Conservation (phyloP, 306 rosid genomes). For the Sindora glabra region DNA sequence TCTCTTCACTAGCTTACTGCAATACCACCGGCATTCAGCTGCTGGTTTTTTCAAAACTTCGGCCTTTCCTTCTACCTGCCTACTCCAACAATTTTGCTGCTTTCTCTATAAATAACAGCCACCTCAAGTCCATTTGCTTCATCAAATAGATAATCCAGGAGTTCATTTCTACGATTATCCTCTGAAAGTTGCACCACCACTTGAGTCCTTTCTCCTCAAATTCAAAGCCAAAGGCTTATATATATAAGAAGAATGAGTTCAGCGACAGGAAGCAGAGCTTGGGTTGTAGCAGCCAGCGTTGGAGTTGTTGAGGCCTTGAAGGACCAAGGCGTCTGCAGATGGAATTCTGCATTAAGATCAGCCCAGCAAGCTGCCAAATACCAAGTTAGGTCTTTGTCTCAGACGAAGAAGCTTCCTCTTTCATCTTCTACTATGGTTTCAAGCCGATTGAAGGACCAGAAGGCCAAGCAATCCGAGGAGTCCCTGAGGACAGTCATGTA, state of each 20-base stretch:
- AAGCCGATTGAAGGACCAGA: constrained; percentile 8
- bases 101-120: not conserved
- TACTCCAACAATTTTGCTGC: not conserved
- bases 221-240: too few species aligned
- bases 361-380: constrained; percentile 30
- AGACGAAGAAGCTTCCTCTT: too few species aligned
- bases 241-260: too few species aligned
- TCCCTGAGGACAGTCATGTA: constrained; percentile 37
- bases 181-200: not conserved
- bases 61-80: not conserved
- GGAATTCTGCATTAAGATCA: constrained; percentile 26
- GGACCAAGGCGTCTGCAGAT: constrained; percentile 46
- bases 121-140: not conserved
- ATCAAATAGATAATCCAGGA: not conserved
- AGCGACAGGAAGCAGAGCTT: constrained; percentile 1
- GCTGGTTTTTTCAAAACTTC: not conserved
- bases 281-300: constrained; percentile 34
- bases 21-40: not conserved
- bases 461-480: constrained; percentile 35
- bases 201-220: too few species aligned
- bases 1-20: too few species aligned
- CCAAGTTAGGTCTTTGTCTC: constrained; percentile 18
- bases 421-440: constrained; percentile 10
- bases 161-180: not conserved
- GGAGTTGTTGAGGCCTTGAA: constrained; percentile 36